Conservation (phyloP, 371 early-diverging fungal species). For the Apophysomyces variabilis region DNA sequence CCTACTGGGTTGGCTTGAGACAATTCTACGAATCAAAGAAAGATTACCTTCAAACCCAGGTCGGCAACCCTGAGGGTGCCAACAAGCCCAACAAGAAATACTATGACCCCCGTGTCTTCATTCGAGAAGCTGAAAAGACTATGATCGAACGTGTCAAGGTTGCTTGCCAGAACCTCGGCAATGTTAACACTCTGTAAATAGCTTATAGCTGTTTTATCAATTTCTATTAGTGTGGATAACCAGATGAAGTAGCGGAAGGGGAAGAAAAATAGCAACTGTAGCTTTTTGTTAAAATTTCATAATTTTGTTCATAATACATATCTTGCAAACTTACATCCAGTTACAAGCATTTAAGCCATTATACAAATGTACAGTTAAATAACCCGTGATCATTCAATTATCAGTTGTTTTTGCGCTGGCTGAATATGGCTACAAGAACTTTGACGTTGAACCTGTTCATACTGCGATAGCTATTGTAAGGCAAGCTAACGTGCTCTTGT, state of each 20-base stretch:
- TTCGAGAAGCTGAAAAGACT: constrained; percentile 87
- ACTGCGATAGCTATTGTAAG: no score
- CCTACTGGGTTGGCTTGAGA: constrained; percentile 77
- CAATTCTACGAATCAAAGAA: constrained; percentile 74
- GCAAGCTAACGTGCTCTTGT: no score
- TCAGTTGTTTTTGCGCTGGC: no score
- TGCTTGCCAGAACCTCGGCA: constrained; percentile 82
- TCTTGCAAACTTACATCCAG: not conserved
- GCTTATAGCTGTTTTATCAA: not conserved
- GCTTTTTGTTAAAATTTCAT: not conserved
- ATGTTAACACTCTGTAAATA: constrained; percentile 72
- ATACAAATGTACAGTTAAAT: no score
- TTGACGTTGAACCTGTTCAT: no score
- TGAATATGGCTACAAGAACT: no score
- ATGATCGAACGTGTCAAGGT: constrained; percentile 81
- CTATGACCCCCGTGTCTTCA: constrained; percentile 92
- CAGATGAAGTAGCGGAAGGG: not conserved
- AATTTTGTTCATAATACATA: constrained; percentile 10
- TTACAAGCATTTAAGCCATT: no score
- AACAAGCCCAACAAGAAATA: constrained; percentile 95
- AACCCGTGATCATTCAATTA: no score
- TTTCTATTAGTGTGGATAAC: not conserved
- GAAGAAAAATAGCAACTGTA: not conserved
- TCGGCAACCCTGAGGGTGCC: constrained; percentile 91
- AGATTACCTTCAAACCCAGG: constrained; percentile 85